Evolutionary conservation across 2,329 filamentous ascomycete genomes (phyloP).

Genomic region (Neoarthrinium moseri): DNA sequence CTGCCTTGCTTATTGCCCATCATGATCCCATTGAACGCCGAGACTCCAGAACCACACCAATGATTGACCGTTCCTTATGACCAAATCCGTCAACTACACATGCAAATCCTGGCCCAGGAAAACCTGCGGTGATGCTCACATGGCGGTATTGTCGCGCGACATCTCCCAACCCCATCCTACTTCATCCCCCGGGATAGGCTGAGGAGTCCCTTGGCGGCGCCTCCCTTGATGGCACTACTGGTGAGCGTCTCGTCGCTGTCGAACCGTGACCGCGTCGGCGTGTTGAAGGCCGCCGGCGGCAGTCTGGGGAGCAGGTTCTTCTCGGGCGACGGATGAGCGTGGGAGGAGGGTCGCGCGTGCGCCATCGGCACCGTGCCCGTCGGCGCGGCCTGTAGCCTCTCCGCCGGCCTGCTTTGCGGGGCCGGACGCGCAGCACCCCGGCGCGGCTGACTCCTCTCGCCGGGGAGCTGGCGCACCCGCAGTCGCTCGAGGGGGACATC

Average conservation of each 20-base stretch:
- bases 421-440: too few species aligned
- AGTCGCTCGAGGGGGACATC: conserved; percentile 63
- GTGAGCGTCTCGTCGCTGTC: conserved; percentile 33
- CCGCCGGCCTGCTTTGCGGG: not conserved
- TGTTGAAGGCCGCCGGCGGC: conserved; percentile 9
- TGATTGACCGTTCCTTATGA: too few species aligned
- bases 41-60: too few species aligned
- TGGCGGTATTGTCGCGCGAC: too few species aligned
- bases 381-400: not conserved
- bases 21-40: too few species aligned
- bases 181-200: conserved; percentile 45
- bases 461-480: conserved; percentile 36
- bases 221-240: conserved; percentile 45
- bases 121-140: too few species aligned
- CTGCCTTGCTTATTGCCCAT: too few species aligned
- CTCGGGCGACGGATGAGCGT: conserved; percentile 18
- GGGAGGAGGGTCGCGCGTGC: not conserved
- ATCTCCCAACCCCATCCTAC: too few species aligned
- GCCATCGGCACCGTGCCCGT: conserved; percentile 1
- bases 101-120: too few species aligned
- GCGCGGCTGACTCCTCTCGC: too few species aligned
- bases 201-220: conserved; percentile 52
- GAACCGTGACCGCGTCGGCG: not conserved
- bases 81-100: too few species aligned
- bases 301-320: conserved; percentile 17